Conservation (phyloP, 192 early-diverging fungal species). For the Entomortierella chlamydospora region DNA sequence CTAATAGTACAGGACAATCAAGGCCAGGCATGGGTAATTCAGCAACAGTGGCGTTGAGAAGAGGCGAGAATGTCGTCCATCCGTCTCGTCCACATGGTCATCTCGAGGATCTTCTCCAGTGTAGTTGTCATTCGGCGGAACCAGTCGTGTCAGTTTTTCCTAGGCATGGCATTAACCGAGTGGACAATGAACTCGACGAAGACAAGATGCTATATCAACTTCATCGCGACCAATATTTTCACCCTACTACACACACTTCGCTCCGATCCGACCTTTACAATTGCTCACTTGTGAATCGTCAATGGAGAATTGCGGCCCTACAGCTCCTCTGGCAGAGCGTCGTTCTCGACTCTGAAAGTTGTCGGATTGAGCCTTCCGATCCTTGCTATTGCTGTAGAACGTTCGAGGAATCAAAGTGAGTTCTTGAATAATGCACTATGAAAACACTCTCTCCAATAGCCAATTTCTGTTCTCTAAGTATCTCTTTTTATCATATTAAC, state of each 20-base stretch:
- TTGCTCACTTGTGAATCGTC: slow-evolving; percentile 32
- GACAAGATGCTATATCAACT: slow-evolving; percentile 10
- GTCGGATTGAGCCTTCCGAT: slow-evolving; percentile 21
- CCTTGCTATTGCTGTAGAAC: slow-evolving; percentile 3
- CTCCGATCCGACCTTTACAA: slow-evolving; percentile 31
- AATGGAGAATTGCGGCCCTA: slow-evolving; percentile 29
- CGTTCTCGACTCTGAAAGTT: slow-evolving; percentile 31
- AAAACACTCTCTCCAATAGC: background rate
- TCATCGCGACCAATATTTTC: slow-evolving; percentile 36
- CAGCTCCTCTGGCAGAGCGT: slow-evolving; percentile 39
- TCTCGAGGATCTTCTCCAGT: background rate
- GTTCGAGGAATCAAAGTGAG: background rate
- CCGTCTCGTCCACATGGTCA: background rate
- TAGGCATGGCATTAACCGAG: slow-evolving; percentile 21
- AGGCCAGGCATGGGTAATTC: background rate
- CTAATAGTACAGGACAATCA: background rate
- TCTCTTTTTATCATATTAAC: background rate
- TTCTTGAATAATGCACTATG: background rate
- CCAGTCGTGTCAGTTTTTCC: background rate
- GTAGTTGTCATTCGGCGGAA: background rate
- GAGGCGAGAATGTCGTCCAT: background rate
- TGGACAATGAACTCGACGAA: slow-evolving; percentile 19
- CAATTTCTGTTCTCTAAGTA: background rate
- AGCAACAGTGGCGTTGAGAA: background rate
- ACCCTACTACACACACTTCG: slow-evolving; percentile 29